Evolutionary conservation across 2,329 filamentous ascomycete species (phyloP).

Genomic region (Verticillium isaacii): DNA sequence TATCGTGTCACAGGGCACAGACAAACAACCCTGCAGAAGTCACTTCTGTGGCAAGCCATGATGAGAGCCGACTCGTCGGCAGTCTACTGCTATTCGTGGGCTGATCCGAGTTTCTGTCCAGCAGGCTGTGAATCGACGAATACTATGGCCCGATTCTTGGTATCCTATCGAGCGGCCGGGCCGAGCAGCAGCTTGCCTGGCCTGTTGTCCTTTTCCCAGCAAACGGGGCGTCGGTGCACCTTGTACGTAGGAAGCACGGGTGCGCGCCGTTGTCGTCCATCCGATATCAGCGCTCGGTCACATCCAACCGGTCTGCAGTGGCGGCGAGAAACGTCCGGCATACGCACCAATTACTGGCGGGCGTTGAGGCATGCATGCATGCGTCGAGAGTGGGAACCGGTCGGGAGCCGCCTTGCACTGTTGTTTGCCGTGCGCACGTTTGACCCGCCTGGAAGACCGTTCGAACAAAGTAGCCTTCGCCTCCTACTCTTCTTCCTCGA

Average conservation of each 20-base stretch:
- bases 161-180: not conserved
- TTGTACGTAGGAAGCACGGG: not conserved
- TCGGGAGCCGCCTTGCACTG: not conserved
- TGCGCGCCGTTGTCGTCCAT: not conserved
- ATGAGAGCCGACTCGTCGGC: not conserved
- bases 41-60: not conserved
- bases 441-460: not conserved
- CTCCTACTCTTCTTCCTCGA: constrained; percentile 36
- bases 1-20: not conserved
- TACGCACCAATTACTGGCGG: constrained; percentile 12
- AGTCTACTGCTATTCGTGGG: not conserved
- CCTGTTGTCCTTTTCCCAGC: not conserved
- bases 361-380: constrained; percentile 9
- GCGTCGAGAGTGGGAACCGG: not conserved
- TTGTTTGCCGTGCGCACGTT: not conserved
- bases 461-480: not conserved
- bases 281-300: not conserved
- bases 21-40: not conserved
- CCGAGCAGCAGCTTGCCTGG: not conserved
- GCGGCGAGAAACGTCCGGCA: not conserved
- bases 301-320: constrained; percentile 5
- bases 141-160: not conserved
- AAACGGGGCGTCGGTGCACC: not conserved
- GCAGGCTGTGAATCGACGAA: not conserved
- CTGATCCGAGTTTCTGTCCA: not conserved